Conservation (phyloP, 495 filamentous ascomycete species). For the Xylaria acuta region DNA sequence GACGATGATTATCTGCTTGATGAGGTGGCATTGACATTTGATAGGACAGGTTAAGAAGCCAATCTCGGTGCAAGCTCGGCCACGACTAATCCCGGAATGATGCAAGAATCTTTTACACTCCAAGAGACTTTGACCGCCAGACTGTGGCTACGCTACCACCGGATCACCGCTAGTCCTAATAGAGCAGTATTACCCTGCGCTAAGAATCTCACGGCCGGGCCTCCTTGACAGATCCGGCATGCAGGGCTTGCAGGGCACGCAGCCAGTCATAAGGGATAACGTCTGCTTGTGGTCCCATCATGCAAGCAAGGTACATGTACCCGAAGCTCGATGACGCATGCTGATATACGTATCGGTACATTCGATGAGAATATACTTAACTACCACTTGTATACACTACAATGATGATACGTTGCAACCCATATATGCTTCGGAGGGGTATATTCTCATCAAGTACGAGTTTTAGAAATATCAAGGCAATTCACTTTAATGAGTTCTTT, state of each 20-base stretch:
- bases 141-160: background rate
- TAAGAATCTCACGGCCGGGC: conserved; percentile 9
- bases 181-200: conserved; percentile 32
- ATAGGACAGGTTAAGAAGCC: conserved; percentile 28
- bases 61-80: conserved; percentile 33
- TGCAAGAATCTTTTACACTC: conserved; percentile 19
- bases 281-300: background rate
- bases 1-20: conserved; percentile 28
- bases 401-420: background rate
- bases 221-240: conserved; percentile 29
- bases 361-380: background rate
- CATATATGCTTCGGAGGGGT: no score
- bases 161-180: conserved; percentile 30
- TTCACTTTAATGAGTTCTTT: background rate
- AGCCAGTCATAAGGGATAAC: conserved; percentile 3
- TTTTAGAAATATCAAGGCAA: background rate
- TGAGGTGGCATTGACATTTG: conserved; percentile 28
- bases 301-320: conserved; percentile 24
- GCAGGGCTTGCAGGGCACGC: conserved; percentile 22
- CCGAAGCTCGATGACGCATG: conserved; percentile 3
- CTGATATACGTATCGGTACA: background rate
- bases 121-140: conserved; percentile 25
- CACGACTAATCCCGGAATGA: conserved; percentile 35
- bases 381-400: background rate
- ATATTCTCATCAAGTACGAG: no score